Conservation (phyloP, 148 eudicot species). For the Linanthus parryae region DNA sequence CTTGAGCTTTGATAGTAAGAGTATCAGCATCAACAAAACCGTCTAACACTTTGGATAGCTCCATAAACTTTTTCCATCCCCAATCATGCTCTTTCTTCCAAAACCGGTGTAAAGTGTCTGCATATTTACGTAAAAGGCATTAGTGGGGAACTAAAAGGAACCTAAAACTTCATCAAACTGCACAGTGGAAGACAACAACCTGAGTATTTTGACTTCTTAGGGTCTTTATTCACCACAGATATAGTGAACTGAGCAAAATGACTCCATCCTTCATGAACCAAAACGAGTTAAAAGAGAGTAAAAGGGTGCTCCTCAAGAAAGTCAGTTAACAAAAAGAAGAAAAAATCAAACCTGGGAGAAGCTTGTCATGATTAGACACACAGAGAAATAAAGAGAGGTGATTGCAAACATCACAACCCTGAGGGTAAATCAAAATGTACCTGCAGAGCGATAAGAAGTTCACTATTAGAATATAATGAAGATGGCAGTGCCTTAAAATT, state of each 20-base stretch:
- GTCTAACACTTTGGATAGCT: constrained; percentile 73
- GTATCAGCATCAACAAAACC: constrained; percentile 80
- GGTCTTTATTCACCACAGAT: constrained; percentile 89
- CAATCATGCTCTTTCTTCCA: constrained; percentile 99
- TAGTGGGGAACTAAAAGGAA: constrained; percentile 3
- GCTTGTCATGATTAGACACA: constrained; percentile 92
- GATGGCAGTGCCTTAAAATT: no score
- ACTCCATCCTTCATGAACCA: constrained; percentile 65
- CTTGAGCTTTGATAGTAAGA: constrained; percentile 83
- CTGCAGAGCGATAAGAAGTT: no score
- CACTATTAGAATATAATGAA: no score
- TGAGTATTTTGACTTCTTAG: constrained; percentile 82
- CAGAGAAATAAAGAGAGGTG: constrained; percentile 93
- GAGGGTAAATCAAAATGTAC: constrained; percentile 94
- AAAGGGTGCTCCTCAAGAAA: neutral
- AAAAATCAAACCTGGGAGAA: constrained; percentile 65
- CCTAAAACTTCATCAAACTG: neutral
- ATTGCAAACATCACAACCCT: constrained; percentile 94
- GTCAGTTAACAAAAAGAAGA: neutral
- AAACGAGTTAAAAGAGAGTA: neutral
- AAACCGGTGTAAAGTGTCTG: constrained; percentile 87
- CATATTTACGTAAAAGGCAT: constrained; percentile 6
- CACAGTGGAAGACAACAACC: constrained; percentile 30
- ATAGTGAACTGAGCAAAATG: constrained; percentile 96
- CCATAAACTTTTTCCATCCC: constrained; percentile 99